Evolutionary conservation across 805 yeast genomes (phyloP).

Genomic region (Saturnispora zaruensis): DNA sequence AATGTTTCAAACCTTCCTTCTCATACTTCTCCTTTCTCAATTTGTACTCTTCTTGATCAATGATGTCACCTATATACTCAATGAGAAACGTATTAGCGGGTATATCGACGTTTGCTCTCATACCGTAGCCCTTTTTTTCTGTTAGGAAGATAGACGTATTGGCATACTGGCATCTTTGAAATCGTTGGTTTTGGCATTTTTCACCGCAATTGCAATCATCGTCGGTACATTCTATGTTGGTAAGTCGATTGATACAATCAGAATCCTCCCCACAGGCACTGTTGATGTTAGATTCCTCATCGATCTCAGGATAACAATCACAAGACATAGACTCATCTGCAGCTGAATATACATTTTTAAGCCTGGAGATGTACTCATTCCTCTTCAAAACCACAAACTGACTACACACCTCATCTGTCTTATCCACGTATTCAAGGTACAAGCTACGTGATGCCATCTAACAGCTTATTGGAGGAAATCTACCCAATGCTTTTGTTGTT

Average conservation of each 20-base stretch:
- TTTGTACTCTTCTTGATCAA: conserved; percentile 70
- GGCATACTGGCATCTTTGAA: conserved; percentile 71
- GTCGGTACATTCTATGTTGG: conserved; percentile 84
- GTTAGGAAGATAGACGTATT: conserved; percentile 75
- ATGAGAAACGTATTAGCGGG: conserved; percentile 64
- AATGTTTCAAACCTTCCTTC: conserved; percentile 60
- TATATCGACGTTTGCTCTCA: conserved; percentile 57
- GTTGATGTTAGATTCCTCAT: conserved; percentile 32
- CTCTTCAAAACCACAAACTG: conserved; percentile 49
- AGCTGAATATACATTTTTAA: conserved; percentile 52
- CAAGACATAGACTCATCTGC: conserved; percentile 84
- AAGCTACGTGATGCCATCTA: conserved; percentile 1
- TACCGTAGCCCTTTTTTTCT: conserved; percentile 81
- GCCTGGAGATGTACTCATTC: conserved; percentile 55
- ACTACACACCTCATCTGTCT: conserved; percentile 58
- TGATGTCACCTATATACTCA: conserved; percentile 92
- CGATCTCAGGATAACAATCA: conserved; percentile 60
- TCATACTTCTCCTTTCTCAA: conserved; percentile 70
- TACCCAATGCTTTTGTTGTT: not conserved
- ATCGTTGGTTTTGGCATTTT: conserved; percentile 79
- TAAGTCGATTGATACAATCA: conserved; percentile 85
- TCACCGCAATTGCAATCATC: conserved; percentile 66
- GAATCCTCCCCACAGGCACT: conserved; percentile 77
- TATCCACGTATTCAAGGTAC: conserved; percentile 36
- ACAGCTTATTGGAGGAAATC: not conserved